Conservation (phyloP, 768 basidiomycete species). For the Kwoniella botswanensis region DNA sequence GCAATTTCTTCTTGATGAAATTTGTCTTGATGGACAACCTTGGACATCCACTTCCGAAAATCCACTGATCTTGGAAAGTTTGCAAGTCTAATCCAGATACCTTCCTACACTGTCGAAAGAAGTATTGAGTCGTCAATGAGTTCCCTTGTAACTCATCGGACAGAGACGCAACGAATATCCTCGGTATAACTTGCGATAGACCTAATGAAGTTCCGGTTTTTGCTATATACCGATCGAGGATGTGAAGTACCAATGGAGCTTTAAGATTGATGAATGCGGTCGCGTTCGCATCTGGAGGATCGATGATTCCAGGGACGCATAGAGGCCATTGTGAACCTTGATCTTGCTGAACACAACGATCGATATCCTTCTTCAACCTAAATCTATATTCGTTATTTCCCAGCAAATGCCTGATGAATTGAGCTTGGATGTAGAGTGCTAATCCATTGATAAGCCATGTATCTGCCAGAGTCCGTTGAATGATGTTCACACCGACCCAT, state of each 20-base stretch:
- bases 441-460: slow-evolving; percentile 96
- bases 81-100: slow-evolving; percentile 76
- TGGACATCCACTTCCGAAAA: slow-evolving; percentile 95
- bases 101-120: slow-evolving; percentile 89
- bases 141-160: slow-evolving; percentile 85
- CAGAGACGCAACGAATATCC: slow-evolving; percentile 90
- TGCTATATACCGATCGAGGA: slow-evolving; percentile 87
- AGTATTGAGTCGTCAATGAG: slow-evolving; percentile 83
- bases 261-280: slow-evolving; percentile 93
- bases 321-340: slow-evolving; percentile 88
- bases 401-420: slow-evolving; percentile 82
- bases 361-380: slow-evolving; percentile 93
- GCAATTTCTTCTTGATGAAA: slow-evolving; percentile 98
- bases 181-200: slow-evolving; percentile 90
- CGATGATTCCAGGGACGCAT: slow-evolving; percentile 82
- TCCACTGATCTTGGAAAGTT: slow-evolving; percentile 98
- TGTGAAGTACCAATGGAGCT: slow-evolving; percentile 92
- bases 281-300: slow-evolving; percentile 79
- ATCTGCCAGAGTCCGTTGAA: slow-evolving; percentile 90
- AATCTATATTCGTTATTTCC: slow-evolving; percentile 98
- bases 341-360: slow-evolving; percentile 85
- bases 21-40: slow-evolving; percentile 84
- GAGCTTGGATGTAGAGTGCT: slow-evolving; percentile 83
- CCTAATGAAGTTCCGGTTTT: slow-evolving; percentile 95
- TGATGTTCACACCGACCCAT: slow-evolving; percentile 96